A percentile compares a stretch with the other conserved stretches of the same genome.
phyloP scores from a whole-genome alignment of 441 rosid genomes.

The Dalechampia spathulata region DNA sequence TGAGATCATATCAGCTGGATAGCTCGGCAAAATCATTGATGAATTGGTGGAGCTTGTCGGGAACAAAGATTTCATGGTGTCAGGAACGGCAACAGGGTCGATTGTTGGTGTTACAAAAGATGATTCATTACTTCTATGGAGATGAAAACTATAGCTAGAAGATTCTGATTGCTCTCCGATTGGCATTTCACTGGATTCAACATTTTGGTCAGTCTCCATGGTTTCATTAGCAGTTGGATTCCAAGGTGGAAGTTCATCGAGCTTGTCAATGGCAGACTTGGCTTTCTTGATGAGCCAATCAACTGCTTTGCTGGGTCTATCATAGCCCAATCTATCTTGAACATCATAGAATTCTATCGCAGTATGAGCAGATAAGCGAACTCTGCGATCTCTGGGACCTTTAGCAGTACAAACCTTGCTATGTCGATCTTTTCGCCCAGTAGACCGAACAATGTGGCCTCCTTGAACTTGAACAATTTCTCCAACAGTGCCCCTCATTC shows the following conservation, averaged over 20 bases:
- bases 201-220: slow-evolving; percentile 18
- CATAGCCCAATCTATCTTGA: slow-evolving; percentile 90
- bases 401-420: slow-evolving; percentile 92
- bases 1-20: slow-evolving; percentile 41
- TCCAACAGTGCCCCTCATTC: slow-evolving; percentile 49
- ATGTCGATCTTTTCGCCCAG: slow-evolving; percentile 78
- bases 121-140: slow-evolving; percentile 23
- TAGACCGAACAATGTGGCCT: slow-evolving; percentile 83
- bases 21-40: slow-evolving; percentile 44
- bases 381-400: slow-evolving; percentile 90
- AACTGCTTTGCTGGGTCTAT: slow-evolving; percentile 89
- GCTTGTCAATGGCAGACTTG: slow-evolving; percentile 69
- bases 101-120: slow-evolving; percentile 46
- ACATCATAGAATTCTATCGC: slow-evolving; percentile 96
- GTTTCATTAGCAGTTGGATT: slow-evolving; percentile 34
- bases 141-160: slow-evolving; percentile 16
- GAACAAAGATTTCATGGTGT: slow-evolving; percentile 79
- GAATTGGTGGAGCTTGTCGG: slow-evolving; percentile 54
- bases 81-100: slow-evolving; percentile 57
- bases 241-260: slow-evolving; percentile 85
- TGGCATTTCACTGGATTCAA: slow-evolving; percentile 23
- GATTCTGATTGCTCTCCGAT: slow-evolving; percentile 24
- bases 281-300: slow-evolving; percentile 93
- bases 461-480: slow-evolving; percentile 91
- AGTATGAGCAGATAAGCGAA: slow-evolving; percentile 81